phyloP scores from a whole-genome alignment of 805 yeast species.

The Candida dajiaensis region DNA sequence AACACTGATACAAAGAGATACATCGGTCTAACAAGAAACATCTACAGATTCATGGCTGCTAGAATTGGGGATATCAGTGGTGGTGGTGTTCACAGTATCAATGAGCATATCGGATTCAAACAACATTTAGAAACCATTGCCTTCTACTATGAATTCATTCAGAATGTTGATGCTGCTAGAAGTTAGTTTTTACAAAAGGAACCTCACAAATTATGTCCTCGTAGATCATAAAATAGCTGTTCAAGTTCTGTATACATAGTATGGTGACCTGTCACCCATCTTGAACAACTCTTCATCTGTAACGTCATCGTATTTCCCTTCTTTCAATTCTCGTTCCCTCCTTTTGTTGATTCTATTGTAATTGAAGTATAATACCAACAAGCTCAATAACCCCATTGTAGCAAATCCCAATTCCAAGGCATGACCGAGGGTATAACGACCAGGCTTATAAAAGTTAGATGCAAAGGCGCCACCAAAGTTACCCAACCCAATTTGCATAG shows the following conservation, averaged over 20 bases:
- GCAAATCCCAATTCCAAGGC: slow-evolving; percentile 28
- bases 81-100: slow-evolving; percentile 44
- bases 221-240: background rate
- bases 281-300: slow-evolving; percentile 26
- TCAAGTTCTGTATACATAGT: slow-evolving; percentile 27
- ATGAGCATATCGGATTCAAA: slow-evolving; percentile 46
- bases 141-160: slow-evolving; percentile 43
- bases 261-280: slow-evolving; percentile 39
- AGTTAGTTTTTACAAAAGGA: slow-evolving; percentile 1
- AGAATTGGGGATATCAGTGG: slow-evolving; percentile 2
- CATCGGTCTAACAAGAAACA: slow-evolving; percentile 55
- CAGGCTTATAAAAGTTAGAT: slow-evolving; percentile 29
- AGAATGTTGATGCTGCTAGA: slow-evolving; percentile 30
- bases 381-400: slow-evolving; percentile 25
- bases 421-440: slow-evolving; percentile 27
- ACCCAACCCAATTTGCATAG: slow-evolving; percentile 32
- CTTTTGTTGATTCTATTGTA: slow-evolving; percentile 23
- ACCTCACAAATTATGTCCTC: too few relatives aligned
- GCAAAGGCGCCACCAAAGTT: slow-evolving; percentile 31
- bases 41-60: slow-evolving; percentile 45
- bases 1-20: slow-evolving; percentile 68
- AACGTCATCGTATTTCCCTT: slow-evolving; percentile 27
- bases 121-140: slow-evolving; percentile 50
- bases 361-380: slow-evolving; percentile 14
- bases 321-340: slow-evolving; percentile 21